Conservation (phyloP, 176 grass and related monocot species). For the Oryza longistaminata region DNA sequence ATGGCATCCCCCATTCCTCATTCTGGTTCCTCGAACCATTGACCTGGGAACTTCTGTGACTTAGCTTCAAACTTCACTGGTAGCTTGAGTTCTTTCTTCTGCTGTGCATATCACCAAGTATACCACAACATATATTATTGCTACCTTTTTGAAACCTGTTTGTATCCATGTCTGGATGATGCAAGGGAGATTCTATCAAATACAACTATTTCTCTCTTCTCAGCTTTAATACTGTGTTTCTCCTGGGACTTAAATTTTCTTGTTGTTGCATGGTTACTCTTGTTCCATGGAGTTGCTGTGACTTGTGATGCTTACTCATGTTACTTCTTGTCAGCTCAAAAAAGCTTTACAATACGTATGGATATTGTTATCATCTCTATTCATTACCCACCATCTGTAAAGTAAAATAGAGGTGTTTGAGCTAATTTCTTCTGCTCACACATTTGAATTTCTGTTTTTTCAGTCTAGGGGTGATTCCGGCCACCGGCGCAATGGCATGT, state of each 20-base stretch:
- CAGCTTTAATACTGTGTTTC: neutral
- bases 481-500: constrained; percentile 58
- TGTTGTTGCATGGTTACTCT: neutral
- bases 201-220: neutral
- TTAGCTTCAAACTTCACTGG: neutral
- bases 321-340: neutral
- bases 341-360: neutral
- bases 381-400: neutral
- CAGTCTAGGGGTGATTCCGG: constrained; percentile 61
- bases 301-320: neutral
- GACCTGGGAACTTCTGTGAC: no score
- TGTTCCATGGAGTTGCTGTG: neutral
- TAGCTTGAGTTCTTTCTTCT: neutral
- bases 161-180: neutral
- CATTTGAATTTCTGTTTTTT: constrained; percentile 17
- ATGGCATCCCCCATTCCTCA: no score
- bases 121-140: neutral
- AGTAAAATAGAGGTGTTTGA: neutral
- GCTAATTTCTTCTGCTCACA: neutral
- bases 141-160: neutral
- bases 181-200: neutral
- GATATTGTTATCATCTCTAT: neutral
- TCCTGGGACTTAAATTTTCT: neutral
- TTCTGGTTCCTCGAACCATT: no score
- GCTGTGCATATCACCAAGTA: neutral